These are phyloP conservation scores for Blastobotrys elegans DNA, from an alignment of 1,139 yeast genomes.

Conservation along the genomic window DNA sequence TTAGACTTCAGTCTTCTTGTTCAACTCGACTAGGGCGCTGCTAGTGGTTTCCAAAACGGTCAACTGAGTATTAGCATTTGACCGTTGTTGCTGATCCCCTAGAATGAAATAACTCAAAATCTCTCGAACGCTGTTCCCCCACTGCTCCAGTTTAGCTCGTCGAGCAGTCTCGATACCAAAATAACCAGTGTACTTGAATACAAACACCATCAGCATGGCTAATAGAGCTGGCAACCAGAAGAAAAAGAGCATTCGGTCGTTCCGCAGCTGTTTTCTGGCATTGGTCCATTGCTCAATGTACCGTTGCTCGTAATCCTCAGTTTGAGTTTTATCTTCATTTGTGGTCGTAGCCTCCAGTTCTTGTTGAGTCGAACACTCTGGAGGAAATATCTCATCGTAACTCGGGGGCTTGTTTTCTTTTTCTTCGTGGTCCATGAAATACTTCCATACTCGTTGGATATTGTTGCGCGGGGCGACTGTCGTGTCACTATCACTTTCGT, in stretches of 20 bases:
- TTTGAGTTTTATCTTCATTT: constrained; percentile 1
- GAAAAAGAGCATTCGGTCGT: constrained; percentile 78
- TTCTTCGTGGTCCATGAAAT: constrained; percentile 20
- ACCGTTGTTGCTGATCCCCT: constrained; percentile 2
- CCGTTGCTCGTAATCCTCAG: constrained; percentile 19
- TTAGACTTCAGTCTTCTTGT: too few species aligned
- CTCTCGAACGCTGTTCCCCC: constrained; percentile 3
- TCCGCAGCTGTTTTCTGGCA: constrained; percentile 49
- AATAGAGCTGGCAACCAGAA: constrained; percentile 51
- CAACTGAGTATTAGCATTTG: not conserved
- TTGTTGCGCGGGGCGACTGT: constrained; percentile 16
- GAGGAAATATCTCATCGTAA: constrained; percentile 81
- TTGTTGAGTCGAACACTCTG: constrained; percentile 16
- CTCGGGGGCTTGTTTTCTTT: constrained; percentile 42
- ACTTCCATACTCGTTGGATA: constrained; percentile 22
- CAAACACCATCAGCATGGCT: constrained; percentile 24
- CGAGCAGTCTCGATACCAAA: constrained; percentile 3
- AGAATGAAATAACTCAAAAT: not conserved
- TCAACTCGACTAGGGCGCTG: too few species aligned
- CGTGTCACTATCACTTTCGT: constrained; percentile 23
- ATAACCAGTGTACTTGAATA: constrained; percentile 4
- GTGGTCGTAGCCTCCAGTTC: not conserved
- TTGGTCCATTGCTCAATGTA: constrained; percentile 26
- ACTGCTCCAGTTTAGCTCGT: constrained; percentile 3
- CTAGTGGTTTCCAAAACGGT: too few species aligned